Base-by-base conservation (phyloP, 2,329 filamentous ascomycete genomes). In the Scedosporium apiospermum region DNA sequence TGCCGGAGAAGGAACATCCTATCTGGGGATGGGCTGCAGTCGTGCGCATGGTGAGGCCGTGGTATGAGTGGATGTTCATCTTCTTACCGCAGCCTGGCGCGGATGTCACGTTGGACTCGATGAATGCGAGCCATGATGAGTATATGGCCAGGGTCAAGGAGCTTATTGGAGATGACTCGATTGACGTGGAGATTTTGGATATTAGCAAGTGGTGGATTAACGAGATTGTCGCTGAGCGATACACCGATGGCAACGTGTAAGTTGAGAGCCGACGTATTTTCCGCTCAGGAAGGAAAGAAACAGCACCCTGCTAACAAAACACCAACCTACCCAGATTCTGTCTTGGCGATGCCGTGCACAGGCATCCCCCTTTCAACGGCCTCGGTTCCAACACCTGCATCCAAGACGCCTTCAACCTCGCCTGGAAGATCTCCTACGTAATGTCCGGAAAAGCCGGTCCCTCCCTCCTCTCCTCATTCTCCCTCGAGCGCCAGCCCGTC, bases 11-110 rank as follows among this genome's bases (percentile, higher is more conserved):
- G 2, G 78, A 83, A 61, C 73, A 80, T 61, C 79, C 80, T 0
- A 73, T 73, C 0, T 86, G 81, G 71, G 82, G 76, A 0, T 83
- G 80, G 78, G 73, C 74, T 38, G 72, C 70, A 3, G 71, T 84
- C 65, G 74, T 80, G 2, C 75, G 85, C 26, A 87, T 88, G 83
- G 83, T 88, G 4, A 84, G 81, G 72, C 80, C 84, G 0, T 88
- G 84, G 84, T 69, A 81, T 65, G 81, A 88, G 72, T 88, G 84
- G 83, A 77, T 84, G 73, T 82, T 82, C 55, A 82, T 83, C 63
- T 69, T 85, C 16, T 72, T 86, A 16, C 78, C 81, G 0, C 68
- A 69, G 7, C 75, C 73, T 0, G 74, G 74, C 3, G 68, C 69
- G 18, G 72, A 77, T 58, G 65, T 75, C 12, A 69, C 51, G 6